Percentiles rank a stretch among this genome's conserved stretches.
Evolutionary conservation across 1,284 basidiomycete species (phyloP).

Genomic region (Thecaphora frezii): DNA sequence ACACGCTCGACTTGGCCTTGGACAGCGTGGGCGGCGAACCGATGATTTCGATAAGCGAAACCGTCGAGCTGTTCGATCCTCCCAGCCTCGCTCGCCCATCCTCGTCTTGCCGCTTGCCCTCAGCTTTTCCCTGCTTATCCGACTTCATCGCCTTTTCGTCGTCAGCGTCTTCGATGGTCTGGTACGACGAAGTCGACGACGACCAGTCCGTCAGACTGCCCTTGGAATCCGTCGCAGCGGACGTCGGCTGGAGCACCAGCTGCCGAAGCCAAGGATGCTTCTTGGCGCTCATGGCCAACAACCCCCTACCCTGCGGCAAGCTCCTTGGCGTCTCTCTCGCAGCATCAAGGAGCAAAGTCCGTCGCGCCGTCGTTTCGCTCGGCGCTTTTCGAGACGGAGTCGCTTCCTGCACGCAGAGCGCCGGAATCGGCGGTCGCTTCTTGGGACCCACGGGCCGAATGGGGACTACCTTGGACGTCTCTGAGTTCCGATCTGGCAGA

Average conservation of each 20-base stretch:
- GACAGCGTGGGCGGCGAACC: no score
- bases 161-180: neutral
- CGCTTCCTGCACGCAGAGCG: conserved; percentile 7
- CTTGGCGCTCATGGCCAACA: neutral
- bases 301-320: no score
- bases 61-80: no score
- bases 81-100: no score
- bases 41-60: neutral
- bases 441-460: conserved; percentile 10
- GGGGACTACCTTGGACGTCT: conserved; percentile 17
- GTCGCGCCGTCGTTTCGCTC: no score
- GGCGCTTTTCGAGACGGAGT: neutral
- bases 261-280: neutral
- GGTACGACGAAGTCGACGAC: neutral
- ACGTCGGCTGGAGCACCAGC: neutral
- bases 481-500: conserved; percentile 10
- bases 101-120: no score
- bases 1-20: conserved; percentile 4
- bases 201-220: no score
- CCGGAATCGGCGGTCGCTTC: conserved; percentile 20
- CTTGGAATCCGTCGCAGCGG: neutral
- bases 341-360: no score
- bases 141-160: no score
- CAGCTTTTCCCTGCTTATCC: no score
- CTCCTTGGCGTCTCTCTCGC: no score